These are phyloP conservation scores for Fusarium zealandicum DNA, from an alignment of 2,329 filamentous ascomycete genomes.

Conservation along the genomic window DNA sequence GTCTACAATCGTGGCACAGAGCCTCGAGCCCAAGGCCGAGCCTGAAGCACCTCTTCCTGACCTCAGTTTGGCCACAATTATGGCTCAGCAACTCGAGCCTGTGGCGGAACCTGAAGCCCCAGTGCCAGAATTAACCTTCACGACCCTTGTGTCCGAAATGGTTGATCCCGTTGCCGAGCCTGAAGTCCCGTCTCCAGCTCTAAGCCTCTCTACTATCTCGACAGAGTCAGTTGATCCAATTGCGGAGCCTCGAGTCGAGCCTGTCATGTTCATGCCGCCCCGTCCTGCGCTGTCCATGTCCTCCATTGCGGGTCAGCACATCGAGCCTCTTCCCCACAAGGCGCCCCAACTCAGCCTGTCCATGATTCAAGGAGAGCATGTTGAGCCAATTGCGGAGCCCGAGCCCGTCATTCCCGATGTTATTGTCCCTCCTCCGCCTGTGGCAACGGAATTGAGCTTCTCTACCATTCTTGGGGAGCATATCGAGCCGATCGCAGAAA, in stretches of 20 bases:
- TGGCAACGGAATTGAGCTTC: constrained; percentile 30
- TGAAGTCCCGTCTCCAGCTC: constrained; percentile 11
- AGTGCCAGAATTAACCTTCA: constrained; percentile 36
- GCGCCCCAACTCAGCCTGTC: constrained; percentile 29
- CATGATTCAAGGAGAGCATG: constrained; percentile 28
- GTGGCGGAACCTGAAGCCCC: constrained; percentile 32
- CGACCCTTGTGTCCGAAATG: constrained; percentile 18
- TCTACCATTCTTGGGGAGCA: constrained; percentile 22
- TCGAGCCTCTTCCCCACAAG: constrained; percentile 41
- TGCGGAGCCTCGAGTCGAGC: constrained; percentile 32
- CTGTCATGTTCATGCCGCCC: constrained; percentile 34
- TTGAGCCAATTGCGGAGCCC: constrained; percentile 28
- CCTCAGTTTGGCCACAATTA: background rate
- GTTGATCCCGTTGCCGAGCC: constrained; percentile 31
- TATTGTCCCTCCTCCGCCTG: constrained; percentile 14
- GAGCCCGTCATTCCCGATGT: constrained; percentile 5
- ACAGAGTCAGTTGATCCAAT: constrained; percentile 41
- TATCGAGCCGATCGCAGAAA: constrained; percentile 23
- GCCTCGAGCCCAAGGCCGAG: constrained; percentile 40
- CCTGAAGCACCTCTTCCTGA: constrained; percentile 28
- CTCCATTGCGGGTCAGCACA: constrained; percentile 18
- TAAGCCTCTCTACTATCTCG: constrained; percentile 23
- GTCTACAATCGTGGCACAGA: constrained; percentile 38
- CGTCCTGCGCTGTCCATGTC: constrained; percentile 29
- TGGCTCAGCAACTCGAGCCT: constrained; percentile 12